A percentile compares a stretch with the other conserved stretches of the same genome.
phyloP scores from a whole-genome alignment of 148 eudicot genomes.

The Diospyros lotus region DNA sequence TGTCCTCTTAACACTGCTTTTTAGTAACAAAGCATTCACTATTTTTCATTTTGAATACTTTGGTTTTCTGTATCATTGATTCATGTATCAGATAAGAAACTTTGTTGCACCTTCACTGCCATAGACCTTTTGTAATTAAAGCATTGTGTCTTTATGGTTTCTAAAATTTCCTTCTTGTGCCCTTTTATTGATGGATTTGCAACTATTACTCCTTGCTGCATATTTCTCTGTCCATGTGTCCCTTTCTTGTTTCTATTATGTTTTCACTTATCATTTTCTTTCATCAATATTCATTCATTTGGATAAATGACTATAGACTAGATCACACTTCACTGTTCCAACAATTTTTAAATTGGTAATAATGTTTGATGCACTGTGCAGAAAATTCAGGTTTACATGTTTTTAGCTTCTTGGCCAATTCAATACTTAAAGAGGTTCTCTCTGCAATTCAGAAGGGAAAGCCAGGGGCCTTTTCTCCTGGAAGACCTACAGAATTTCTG shows the following conservation, averaged over 20 bases:
- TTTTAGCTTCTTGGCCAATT: constrained; percentile 91
- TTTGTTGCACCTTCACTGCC: constrained; percentile 7
- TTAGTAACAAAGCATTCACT: background rate
- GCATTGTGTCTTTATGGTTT: background rate
- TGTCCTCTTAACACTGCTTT: no score
- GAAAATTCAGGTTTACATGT: constrained; percentile 98
- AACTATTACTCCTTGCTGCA: background rate
- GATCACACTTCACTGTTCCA: no score
- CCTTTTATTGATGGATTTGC: constrained; percentile 1
- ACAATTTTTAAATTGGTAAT: constrained; percentile 2
- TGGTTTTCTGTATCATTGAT: background rate
- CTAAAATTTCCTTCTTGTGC: background rate
- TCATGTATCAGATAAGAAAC: no score
- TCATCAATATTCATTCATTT: no score
- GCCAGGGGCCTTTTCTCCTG: constrained; percentile 96
- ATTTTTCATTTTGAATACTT: background rate
- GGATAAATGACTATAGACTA: no score
- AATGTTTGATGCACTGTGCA: constrained; percentile 38
- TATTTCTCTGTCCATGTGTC: background rate
- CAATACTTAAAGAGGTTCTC: constrained; percentile 85
- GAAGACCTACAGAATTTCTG: constrained; percentile 88
- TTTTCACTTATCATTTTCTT: background rate
- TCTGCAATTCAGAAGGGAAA: constrained; percentile 83
- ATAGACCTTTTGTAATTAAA: background rate
- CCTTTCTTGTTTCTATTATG: background rate